phyloP scores from a whole-genome alignment of 371 early-diverging fungal species.

The Apophysomyces trapeziformis region DNA sequence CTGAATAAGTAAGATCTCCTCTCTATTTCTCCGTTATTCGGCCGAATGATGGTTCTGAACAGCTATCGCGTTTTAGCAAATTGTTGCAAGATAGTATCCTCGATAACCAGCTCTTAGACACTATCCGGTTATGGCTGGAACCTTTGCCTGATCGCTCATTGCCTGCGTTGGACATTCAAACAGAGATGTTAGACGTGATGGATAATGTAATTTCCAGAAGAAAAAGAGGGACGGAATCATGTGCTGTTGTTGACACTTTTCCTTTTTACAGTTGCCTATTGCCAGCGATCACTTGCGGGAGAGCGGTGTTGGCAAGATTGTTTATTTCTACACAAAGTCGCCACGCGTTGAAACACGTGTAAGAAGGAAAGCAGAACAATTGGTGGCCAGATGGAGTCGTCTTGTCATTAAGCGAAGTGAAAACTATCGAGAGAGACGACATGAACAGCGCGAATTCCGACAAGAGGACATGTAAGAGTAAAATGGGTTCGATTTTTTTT shows the following conservation, averaged over 20 bases:
- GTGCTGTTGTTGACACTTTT: not conserved
- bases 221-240: too few relatives aligned
- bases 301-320: constrained; percentile 91
- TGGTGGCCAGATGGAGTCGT: constrained; percentile 88
- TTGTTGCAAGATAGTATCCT: constrained; percentile 74
- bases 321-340: constrained; percentile 94
- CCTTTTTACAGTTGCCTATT: constrained; percentile 67
- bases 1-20: constrained; percentile 65
- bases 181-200: constrained; percentile 79
- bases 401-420: constrained; percentile 81
- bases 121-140: constrained; percentile 94
- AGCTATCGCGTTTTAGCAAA: constrained; percentile 33
- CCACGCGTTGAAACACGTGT: constrained; percentile 79
- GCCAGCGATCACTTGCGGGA: constrained; percentile 87
- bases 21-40: too few relatives aligned
- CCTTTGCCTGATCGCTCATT: constrained; percentile 95
- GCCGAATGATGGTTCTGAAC: too few relatives aligned
- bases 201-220: constrained; percentile 51
- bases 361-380: constrained; percentile 78
- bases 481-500: not conserved
- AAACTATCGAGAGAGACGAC: constrained; percentile 74
- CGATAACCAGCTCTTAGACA: constrained; percentile 87
- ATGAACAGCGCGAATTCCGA: constrained; percentile 37
- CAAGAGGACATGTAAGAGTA: constrained; percentile 46
- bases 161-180: constrained; percentile 93